Evolutionary conservation across 1,284 basidiomycete genomes (phyloP).

Genomic region (Cutaneotrichosporon dermatis): DNA sequence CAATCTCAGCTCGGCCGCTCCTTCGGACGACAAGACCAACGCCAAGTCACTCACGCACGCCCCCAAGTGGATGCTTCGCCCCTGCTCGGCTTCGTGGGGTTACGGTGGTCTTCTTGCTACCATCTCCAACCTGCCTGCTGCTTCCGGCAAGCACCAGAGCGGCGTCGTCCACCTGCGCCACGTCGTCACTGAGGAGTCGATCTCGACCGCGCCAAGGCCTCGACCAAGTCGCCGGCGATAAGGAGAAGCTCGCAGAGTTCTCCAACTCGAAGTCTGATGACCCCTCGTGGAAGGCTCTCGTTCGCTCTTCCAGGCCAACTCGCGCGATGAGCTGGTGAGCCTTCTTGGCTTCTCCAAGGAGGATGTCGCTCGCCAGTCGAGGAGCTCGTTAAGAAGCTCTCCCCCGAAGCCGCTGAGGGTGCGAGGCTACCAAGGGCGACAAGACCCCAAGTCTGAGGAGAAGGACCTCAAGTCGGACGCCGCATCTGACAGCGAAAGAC

Average conservation of each 20-base stretch:
- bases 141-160: conserved; percentile 71
- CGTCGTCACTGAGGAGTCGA: conserved; percentile 69
- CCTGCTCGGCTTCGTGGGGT: conserved; percentile 77
- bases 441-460: conserved; percentile 63
- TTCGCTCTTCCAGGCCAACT: conserved; percentile 84
- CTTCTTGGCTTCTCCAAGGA: conserved; percentile 90
- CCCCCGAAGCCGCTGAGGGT: conserved; percentile 48
- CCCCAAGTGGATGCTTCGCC: conserved; percentile 91
- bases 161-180: conserved; percentile 70
- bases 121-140: conserved; percentile 66
- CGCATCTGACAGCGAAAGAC: background rate
- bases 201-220: conserved; percentile 78
- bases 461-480: conserved; percentile 53
- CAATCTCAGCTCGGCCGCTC: conserved; percentile 67
- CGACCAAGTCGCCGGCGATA: conserved; percentile 58
- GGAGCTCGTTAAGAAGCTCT: conserved; percentile 71
- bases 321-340: conserved; percentile 82
- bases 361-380: conserved; percentile 75
- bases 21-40: conserved; percentile 51
- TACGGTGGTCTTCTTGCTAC: conserved; percentile 86
- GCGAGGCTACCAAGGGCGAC: conserved; percentile 41
- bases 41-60: conserved; percentile 78
- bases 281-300: conserved; percentile 85
- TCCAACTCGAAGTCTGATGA: conserved; percentile 56
- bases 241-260: conserved; percentile 62